Base-by-base conservation (phyloP, 805 yeast genomes). In the Candida montana region DNA sequence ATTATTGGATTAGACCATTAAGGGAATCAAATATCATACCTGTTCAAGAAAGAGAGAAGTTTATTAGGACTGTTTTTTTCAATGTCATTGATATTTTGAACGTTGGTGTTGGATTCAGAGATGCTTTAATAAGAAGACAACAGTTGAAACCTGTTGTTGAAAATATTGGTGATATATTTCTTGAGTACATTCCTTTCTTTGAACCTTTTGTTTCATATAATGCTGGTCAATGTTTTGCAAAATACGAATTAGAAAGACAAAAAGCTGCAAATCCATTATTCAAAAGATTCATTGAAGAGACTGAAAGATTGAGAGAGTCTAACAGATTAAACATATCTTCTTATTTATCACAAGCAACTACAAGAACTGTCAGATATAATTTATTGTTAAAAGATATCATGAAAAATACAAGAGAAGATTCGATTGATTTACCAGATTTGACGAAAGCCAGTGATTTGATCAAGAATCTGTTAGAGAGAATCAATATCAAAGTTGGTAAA, bases 331-430 rank as follows among this genome's bases (percentile, higher is more conserved):
- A 95, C 63, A 80, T 93, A 40, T 85, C 91, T 20, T 93, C 98
- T 0, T 93, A 89, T 56, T 71, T 93, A 49, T 87, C 96, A 7
- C 95, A 91, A 57, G 97, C 98, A 39, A 90, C 95, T 2, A 89
- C 96, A 13, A 77, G 99, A 59, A 89, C 96, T 26, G 98, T 97
- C 9, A 72, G 98, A 51, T 93, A 93, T 64, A 96, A 95, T 49
- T 67, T 93, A 37, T 70, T 93, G 43, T 70, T 91, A 18, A 81
- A 77, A 43, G 93, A 91, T 36, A 85, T 93, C 28, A 69, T 87
- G 49, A 91, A 93, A 59, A 77, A 79, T 48, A 89, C 98, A 0
- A 76, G 73, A 40, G 81, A 82, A n/a, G 84, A 79, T 20, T 80
- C 86, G 1, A 96, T 90, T 42, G 74, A 69, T 44, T 43, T 60